Evolutionary conservation across 805 yeast species (phyloP), one percentile per base, ranked within the genome.

Genomic region (Torulaspora gathmanii): DNA sequence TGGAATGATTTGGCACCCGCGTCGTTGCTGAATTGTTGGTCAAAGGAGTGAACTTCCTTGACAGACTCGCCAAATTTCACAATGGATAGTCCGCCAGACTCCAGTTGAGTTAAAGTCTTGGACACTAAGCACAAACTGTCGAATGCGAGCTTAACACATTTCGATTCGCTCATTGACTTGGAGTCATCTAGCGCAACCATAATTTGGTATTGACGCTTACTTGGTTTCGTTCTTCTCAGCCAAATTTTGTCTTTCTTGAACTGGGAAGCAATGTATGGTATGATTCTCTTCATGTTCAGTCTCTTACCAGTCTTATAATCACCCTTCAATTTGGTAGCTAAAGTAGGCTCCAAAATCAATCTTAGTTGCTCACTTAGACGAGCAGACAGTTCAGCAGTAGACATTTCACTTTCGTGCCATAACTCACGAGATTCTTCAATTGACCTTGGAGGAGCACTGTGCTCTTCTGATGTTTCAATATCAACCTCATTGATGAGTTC

Each of bases 131-230:
- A 91, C 58, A 93, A 86, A 61, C 95, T 83, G 59, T 93, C 91
- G 77, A 89, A 89, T 0, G 99, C 98, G 47, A 93, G 73, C 53
- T 86, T 88, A 13, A 88, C 91, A 29, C 95, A 82, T 53, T 83
- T 80, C 19, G 96, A 84, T 65, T 91, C 98, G 46, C 90, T 80
- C 99, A 93, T 93, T 1, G 98, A 91, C 65, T 87, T 89, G 25
- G 99, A 93, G 63, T 93, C 96, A 70, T 93, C 99, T 38, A 93
- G 85, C 1, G 99, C 90, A 53, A 93, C 85, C 96, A 95, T 86
- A 51, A 93, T 86, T 70, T 93, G 99, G 65, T 93, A 93, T 63
- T 90, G 93, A 59, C 99, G 82, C 71, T 93, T 93, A 54, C 95
- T 86, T 45, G 99, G 99, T 63, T 93, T 91, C 5, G 97, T 89